A percentile compares a stretch with the other conserved stretches of the same genome.
Conservation (phyloP, 495 filamentous ascomycete species). For the Cercophora newfieldiana region DNA sequence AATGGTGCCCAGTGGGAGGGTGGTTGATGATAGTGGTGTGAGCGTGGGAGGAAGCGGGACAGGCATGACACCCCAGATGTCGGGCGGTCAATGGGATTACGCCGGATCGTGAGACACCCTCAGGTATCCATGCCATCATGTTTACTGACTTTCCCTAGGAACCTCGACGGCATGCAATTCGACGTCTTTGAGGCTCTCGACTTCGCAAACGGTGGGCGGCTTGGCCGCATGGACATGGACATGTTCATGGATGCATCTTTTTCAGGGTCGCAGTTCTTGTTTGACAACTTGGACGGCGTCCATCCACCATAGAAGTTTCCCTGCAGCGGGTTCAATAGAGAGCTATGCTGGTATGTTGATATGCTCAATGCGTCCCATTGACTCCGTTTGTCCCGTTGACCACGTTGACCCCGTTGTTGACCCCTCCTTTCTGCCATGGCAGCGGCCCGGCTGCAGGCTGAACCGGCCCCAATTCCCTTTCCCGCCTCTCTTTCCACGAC, state of each 20-base stretch:
- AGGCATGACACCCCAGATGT: neutral
- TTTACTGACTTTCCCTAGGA: neutral
- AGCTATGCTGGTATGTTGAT: too few relatives aligned
- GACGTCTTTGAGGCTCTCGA: slow-evolving; percentile 6
- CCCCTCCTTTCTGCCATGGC: too few relatives aligned
- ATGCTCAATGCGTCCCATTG: too few relatives aligned
- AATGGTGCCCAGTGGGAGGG: neutral
- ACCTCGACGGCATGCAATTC: neutral
- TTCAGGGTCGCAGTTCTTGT: slow-evolving; percentile 6
- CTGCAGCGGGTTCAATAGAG: too few relatives aligned
- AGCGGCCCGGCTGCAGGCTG: too few relatives aligned
- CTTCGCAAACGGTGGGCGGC: neutral
- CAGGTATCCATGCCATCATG: neutral
- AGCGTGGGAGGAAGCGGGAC: neutral
- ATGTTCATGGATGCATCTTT: slow-evolving; percentile 11
- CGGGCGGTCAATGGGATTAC: slow-evolving; percentile 1
- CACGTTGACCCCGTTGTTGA: too few relatives aligned
- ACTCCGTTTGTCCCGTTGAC: too few relatives aligned
- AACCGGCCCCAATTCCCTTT: too few relatives aligned
- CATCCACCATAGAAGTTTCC: slow-evolving; percentile 23
- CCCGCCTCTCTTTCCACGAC: too few relatives aligned
- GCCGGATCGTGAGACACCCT: neutral
- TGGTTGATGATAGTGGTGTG: neutral
- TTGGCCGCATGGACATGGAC: slow-evolving; percentile 6
- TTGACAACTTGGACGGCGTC: neutral